Evolutionary conservation across 2,329 filamentous ascomycete genomes (phyloP).

Genomic region (Neonectria punicea): DNA sequence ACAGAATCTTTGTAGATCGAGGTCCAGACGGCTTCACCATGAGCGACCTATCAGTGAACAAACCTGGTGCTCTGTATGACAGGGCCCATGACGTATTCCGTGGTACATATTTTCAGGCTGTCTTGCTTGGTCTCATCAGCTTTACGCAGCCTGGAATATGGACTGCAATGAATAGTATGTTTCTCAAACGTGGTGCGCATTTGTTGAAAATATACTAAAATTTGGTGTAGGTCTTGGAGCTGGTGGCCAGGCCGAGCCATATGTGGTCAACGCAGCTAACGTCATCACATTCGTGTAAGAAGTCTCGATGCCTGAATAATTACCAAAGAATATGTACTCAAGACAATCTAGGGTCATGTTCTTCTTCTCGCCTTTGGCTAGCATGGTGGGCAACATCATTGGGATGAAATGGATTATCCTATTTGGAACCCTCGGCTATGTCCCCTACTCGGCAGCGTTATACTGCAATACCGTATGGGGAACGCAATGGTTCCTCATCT

Average conservation of each 20-base stretch:
- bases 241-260: not conserved
- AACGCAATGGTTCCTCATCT: not conserved
- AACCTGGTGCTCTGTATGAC: not conserved
- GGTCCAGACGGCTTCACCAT: not conserved
- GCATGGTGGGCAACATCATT: conserved; percentile 10
- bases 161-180: not conserved
- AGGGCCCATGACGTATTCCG: not conserved
- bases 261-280: not conserved
- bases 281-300: not conserved
- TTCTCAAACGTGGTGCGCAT: not conserved
- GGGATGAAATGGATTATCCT: conserved; percentile 6
- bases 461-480: not conserved
- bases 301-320: not conserved
- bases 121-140: not conserved
- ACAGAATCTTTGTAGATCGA: not conserved
- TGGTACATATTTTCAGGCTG: not conserved
- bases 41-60: not conserved
- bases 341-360: not conserved
- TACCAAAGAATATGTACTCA: no score
- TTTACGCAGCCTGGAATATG: not conserved
- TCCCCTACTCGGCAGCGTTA: conserved; percentile 5
- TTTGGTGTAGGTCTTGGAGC: not conserved
- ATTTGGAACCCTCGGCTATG: conserved; percentile 9
- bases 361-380: not conserved
- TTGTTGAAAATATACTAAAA: not conserved